Base-by-base conservation (phyloP, 2,329 filamentous ascomycete genomes). In the Helotiales sp. region DNA sequence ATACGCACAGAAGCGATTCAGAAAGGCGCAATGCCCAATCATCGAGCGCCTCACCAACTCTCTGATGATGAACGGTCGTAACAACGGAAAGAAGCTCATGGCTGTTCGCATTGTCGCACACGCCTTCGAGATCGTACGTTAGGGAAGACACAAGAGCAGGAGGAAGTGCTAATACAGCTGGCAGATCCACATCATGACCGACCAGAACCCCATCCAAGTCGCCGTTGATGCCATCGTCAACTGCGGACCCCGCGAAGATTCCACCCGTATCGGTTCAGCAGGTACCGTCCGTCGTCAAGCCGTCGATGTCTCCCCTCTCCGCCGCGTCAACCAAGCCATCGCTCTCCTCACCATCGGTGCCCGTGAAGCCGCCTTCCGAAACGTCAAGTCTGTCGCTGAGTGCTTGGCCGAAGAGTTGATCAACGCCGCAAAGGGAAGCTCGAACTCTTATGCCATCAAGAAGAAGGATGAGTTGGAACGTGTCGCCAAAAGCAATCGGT, bases 401-500 rank as follows among this genome's bases (percentile, higher is more conserved):
- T 98, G 95, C 85, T 84, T 99, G 74, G 95, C 95, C 77, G 96
- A 99, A 84, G 95, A 99, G 88, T 87, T 99, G 79, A 98, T 99
- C 89, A 99, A 99, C 87, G 96, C 96, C 78, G 96, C 96, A 80
- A 99, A 99, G 91, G 95, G 95, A 76, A 96, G 90, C 88, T 96
- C 90, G 84, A 99, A 99, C 92, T 97, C 93, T 71, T 99, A 98
- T 80, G 95, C 96, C 75, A 99, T 99, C 89, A 99, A 99, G 92
- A 99, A 99, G 92, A 99, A 99, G 93, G 95, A 99, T 81, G 96
- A 99, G 90, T 82, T 99, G 84, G 95, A 99, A 90, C 95, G 95
- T 95, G 95, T 99, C 74, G 95, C 95, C 83, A 99, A 99, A 91
- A 91, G 87, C 87, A 99, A 99, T 89, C 91, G 95, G 89, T 99